These are phyloP conservation scores for Hypoxylon sp. DNA, from an alignment of 2,329 filamentous ascomycete species.

Conservation along the genomic window DNA sequence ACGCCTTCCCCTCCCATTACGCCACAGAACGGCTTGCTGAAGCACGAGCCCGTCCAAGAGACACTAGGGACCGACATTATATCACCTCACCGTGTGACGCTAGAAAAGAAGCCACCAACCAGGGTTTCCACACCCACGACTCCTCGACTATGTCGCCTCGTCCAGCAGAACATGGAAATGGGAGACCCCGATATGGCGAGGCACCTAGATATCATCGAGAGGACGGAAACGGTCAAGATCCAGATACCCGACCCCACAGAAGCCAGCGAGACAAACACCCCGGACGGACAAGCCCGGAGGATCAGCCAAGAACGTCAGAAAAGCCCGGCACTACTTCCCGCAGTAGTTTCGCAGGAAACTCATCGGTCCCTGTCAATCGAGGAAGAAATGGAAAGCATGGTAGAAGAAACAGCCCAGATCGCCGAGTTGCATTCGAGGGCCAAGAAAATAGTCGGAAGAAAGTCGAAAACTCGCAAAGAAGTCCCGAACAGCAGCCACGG, in stretches of 20 bases:
- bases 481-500: conserved; percentile 21
- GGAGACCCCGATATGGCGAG: conserved; percentile 8
- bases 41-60: conserved; percentile 40
- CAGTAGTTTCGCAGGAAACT: conserved; percentile 16
- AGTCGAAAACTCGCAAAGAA: conserved; percentile 24
- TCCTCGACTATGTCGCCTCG: conserved; percentile 20
- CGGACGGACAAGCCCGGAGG: conserved; percentile 11
- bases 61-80: conserved; percentile 47
- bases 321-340: neutral
- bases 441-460: conserved; percentile 36
- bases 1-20: conserved; percentile 46
- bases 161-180: conserved; percentile 26
- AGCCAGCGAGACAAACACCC: conserved; percentile 2
- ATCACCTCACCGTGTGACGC: conserved; percentile 39
- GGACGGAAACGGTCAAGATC: conserved; percentile 11
- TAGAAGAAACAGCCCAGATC: conserved; percentile 47
- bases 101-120: conserved; percentile 28
- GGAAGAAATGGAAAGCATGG: conserved; percentile 37
- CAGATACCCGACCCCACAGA: conserved; percentile 9
- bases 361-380: conserved; percentile 25
- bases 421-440: conserved; percentile 46
- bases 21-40: conserved; percentile 49
- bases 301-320: conserved; percentile 8
- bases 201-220: neutral
- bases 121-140: conserved; percentile 32